Evolutionary conservation across 176 grass and related monocot species (phyloP).

Genomic region (Carex littledalei): DNA sequence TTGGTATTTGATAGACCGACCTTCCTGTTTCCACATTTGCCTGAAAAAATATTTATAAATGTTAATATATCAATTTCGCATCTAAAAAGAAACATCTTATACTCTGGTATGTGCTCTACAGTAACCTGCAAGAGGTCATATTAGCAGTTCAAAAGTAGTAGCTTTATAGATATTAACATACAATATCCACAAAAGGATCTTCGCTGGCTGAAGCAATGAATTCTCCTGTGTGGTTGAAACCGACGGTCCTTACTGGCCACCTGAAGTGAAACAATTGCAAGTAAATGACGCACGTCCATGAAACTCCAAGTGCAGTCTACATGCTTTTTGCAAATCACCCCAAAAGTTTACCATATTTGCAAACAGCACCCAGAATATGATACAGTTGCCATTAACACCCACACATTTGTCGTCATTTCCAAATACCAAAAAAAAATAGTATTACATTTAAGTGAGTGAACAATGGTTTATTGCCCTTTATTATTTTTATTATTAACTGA

Average conservation of each 20-base stretch:
- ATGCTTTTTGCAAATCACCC: background rate
- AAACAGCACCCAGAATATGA: constrained; percentile 9
- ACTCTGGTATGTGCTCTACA: background rate
- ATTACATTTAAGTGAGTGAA: background rate
- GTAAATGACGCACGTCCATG: background rate
- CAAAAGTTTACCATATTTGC: constrained; percentile 13
- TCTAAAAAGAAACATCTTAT: background rate
- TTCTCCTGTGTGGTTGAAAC: constrained; percentile 90
- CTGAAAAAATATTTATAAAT: constrained; percentile 31
- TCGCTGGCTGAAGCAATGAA: constrained; percentile 93
- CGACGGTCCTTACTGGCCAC: constrained; percentile 95
- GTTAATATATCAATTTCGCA: background rate
- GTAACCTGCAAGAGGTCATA: background rate
- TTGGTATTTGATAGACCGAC: constrained; percentile 92
- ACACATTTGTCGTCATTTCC: background rate
- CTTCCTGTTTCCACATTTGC: constrained; percentile 88
- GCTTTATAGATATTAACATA: constrained; percentile 33
- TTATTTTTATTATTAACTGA: constrained; percentile 6
- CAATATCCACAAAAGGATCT: constrained; percentile 98
- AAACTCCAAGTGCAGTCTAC: background rate
- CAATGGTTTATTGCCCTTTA: background rate
- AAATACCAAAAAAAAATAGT: background rate
- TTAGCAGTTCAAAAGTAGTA: constrained; percentile 15
- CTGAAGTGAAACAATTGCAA: constrained; percentile 29
- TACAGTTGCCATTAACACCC: background rate